Evolutionary conservation across 2,329 filamentous ascomycete species (phyloP), one percentile per base, ranked within the genome.

Genomic region (Didymella glomerata): DNA sequence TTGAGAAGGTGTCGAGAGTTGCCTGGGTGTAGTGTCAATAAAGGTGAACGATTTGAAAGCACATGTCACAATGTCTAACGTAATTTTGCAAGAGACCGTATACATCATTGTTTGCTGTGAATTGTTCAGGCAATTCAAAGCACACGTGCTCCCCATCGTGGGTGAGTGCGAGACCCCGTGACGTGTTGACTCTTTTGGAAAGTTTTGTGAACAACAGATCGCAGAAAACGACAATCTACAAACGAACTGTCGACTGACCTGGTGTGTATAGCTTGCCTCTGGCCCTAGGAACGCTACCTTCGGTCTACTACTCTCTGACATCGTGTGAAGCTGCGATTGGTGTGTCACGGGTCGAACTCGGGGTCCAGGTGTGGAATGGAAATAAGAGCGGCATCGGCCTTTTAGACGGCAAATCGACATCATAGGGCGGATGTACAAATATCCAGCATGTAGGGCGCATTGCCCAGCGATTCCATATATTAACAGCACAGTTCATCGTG

Each of bases 231-330:
- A 5, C 11, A 20, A 13, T 25, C 2, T 8, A 4, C 1, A 3
- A 27, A 3, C 10, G 16, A 7, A 27, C 20, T 44, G 14, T 20
- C 6, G 13, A 48, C 74, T 60, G 70, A 89, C 88, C 83, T 90
- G 88, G 74, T 91, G 88, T 27, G 88, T 90, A 72, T 90, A 90
- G 32, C 87, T 89, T 24, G 86, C 86, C 66, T 81, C 76, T 3
- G 88, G 88, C 8, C 88, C 88, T 28, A 91, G 76, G 69, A 86
- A 91, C 41, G 86, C 83, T 25, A 86, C 76, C 24, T 73, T 70
- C 20, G 61, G 63, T 48, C 64, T 71, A 22, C 65, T 50, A 13
- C 57, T 42, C 5, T 56, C 57, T 20, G 53, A 45, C 67, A 68
- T 70, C 11, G 42, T 57, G 20, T 36, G 18, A 42, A 30, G 20